Base-by-base conservation (phyloP, 371 early-diverging fungal species). In the Haplosporangium sp. region DNA sequence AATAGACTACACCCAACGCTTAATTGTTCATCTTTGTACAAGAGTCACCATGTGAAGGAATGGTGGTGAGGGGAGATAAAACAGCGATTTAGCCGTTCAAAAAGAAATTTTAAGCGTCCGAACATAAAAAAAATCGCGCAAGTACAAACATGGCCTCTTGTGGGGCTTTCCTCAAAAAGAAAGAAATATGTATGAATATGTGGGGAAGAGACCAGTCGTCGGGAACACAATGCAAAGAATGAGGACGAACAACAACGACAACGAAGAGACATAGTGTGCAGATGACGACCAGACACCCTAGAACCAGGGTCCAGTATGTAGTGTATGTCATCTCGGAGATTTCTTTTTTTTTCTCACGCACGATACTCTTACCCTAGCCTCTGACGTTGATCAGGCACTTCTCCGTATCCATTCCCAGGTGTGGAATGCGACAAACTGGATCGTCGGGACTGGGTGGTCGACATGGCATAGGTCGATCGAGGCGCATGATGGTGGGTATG, bases 401-500 rank as follows among this genome's bases (percentile, higher is more conserved):
- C 67, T n/a, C 61, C 51, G 18, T 41, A 47, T 16, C 63, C 53
- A 41, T 46, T 43, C 43, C 23, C 53, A 14, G 47, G 54, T 13
- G 65, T 14, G 5, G 62, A n/a, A 42, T 60, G 45, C 37, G 76
- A 76, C n/a, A 76, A 16, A 40, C 66, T 69, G 20, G 69, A 72
- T 46, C 73, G 80, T 2, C 73, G 64, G 18, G 80, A 72, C 16
- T 65, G 67, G 20, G 71, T 71, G 54, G 63, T 53, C 13, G 80
- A 73, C 5, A 62, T 52, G 5, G 73, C 73, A 38, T 58, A 64
- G 8, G 61, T 56, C 11, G 58, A 36, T 12, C 64, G 46, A 46
- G 69, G 73, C 18, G 73, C 46, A 43, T 65, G 59, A 11, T 79
- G 73, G 20, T 65, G 69, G 42, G 73, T 73, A 55, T 79, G 73